phyloP scores from a whole-genome alignment of 1,139 yeast species.

The Yamadazyma epiphylla region DNA sequence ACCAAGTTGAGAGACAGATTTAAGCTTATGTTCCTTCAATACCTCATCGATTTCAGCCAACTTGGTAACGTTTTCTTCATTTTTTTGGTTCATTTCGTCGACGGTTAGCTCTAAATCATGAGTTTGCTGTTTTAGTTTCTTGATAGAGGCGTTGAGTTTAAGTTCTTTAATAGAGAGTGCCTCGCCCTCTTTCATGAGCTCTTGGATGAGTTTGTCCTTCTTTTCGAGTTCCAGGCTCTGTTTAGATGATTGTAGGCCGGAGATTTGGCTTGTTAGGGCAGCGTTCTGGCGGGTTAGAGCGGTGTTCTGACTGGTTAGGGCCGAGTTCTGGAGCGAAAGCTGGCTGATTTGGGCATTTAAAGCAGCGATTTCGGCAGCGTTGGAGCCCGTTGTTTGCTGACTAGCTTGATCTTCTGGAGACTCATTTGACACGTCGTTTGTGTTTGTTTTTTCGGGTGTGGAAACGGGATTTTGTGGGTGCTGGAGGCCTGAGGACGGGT shows the following conservation, averaged over 20 bases:
- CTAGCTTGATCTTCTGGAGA: not conserved
- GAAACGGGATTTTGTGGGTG: slow-evolving; percentile 1
- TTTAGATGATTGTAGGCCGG: not conserved
- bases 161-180: slow-evolving; percentile 72
- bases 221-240: slow-evolving; percentile 27
- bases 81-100: slow-evolving; percentile 26
- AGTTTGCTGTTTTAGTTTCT: slow-evolving; percentile 54
- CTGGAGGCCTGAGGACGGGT: not conserved
- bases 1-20: slow-evolving; percentile 23
- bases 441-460: not conserved
- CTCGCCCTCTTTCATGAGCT: slow-evolving; percentile 74
- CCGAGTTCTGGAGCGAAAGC: too few relatives aligned
- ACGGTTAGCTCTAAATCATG: slow-evolving; percentile 37
- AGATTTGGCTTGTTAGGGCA: slow-evolving; percentile 6
- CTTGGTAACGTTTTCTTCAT: slow-evolving; percentile 24
- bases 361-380: slow-evolving; percentile 3
- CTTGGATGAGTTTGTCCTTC: slow-evolving; percentile 55
- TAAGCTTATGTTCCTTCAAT: slow-evolving; percentile 24
- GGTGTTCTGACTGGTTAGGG: too few relatives aligned
- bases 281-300: too few relatives aligned
- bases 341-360: slow-evolving; percentile 6
- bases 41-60: slow-evolving; percentile 33
- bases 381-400: not conserved
- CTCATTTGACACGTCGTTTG: not conserved
- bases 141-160: slow-evolving; percentile 63